Evolutionary conservation across 805 yeast genomes (phyloP).

Genomic region (Naumovozyma dairenensis): DNA sequence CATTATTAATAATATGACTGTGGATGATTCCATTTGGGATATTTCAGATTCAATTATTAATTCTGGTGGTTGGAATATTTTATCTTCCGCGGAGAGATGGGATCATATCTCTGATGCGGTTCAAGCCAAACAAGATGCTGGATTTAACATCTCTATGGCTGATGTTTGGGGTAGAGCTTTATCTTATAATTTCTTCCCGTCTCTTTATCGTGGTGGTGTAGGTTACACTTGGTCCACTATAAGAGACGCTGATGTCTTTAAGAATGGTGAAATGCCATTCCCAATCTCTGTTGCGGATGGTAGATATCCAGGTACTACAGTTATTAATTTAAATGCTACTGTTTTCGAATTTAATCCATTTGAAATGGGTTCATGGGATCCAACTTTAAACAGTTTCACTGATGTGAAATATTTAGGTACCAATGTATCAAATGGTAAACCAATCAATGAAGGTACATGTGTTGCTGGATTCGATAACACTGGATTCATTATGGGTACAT

Average conservation of each 20-base stretch:
- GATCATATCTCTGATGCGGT: constrained; percentile 44
- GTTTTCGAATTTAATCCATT: constrained; percentile 54
- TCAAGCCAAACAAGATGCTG: constrained; percentile 46
- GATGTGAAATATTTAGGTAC: constrained; percentile 66
- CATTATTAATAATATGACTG: constrained; percentile 33
- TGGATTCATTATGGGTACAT: constrained; percentile 74
- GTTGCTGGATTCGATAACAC: constrained; percentile 67
- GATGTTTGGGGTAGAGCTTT: constrained; percentile 77
- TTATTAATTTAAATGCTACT: constrained; percentile 59
- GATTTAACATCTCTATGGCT: constrained; percentile 56
- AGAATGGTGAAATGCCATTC: constrained; percentile 57
- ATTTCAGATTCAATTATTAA: constrained; percentile 48
- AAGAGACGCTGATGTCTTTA: constrained; percentile 50
- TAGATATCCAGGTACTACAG: constrained; percentile 48
- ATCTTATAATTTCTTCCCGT: constrained; percentile 62
- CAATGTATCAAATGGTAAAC: constrained; percentile 47
- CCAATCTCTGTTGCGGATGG: constrained; percentile 61
- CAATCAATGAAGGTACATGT: constrained; percentile 40
- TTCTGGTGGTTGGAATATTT: constrained; percentile 53
- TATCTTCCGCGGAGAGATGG: constrained; percentile 45
- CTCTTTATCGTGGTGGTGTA: constrained; percentile 50
- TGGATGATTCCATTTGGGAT: constrained; percentile 53
- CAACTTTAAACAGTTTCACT: constrained; percentile 53
- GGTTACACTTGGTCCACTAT: constrained; percentile 51
- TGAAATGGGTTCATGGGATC: constrained; percentile 86